Conservation (phyloP, 2,329 filamentous ascomycete species). For the Pyricularia grisea region DNA sequence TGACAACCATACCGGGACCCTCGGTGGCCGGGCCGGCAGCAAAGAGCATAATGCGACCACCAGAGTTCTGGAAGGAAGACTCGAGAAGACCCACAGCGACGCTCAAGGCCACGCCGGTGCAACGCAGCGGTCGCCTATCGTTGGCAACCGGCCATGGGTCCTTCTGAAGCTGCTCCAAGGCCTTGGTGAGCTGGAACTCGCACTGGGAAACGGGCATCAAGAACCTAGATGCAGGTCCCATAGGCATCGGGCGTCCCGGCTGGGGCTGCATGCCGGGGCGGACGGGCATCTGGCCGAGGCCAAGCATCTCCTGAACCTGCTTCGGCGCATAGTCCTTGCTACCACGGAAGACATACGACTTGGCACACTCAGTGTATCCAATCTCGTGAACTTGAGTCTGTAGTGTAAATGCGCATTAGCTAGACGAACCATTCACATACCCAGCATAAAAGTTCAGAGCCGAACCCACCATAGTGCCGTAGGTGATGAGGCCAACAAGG, state of each 20-base stretch:
- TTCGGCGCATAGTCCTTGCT: slow-evolving; percentile 98
- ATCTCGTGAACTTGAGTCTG: slow-evolving; percentile 95
- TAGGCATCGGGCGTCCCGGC: slow-evolving; percentile 63
- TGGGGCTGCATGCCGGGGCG: slow-evolving; percentile 67
- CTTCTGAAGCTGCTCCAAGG: slow-evolving; percentile 88
- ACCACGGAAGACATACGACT: slow-evolving; percentile 95
- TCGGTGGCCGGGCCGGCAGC: slow-evolving; percentile 91
- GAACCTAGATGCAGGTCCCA: slow-evolving; percentile 81
- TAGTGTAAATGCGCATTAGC: slow-evolving; percentile 14
- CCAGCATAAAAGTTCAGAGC: neutral
- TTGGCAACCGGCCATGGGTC: slow-evolving; percentile 97
- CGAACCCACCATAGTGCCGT: slow-evolving; percentile 73
- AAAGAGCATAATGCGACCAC: slow-evolving; percentile 94
- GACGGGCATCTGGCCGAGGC: slow-evolving; percentile 61
- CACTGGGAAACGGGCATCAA: slow-evolving; percentile 89
- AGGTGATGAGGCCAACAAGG: slow-evolving; percentile 75
- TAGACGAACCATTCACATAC: neutral
- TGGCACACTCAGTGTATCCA: slow-evolving; percentile 94
- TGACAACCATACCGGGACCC: slow-evolving; percentile 93
- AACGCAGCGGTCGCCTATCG: slow-evolving; percentile 81
- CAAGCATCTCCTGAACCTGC: slow-evolving; percentile 99
- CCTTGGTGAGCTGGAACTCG: slow-evolving; percentile 95
- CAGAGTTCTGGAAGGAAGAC: slow-evolving; percentile 90
- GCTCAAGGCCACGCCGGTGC: slow-evolving; percentile 91
- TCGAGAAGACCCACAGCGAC: slow-evolving; percentile 90